phyloP scores from a whole-genome alignment of 148 eudicot genomes.

The Rhododendron vialii region DNA sequence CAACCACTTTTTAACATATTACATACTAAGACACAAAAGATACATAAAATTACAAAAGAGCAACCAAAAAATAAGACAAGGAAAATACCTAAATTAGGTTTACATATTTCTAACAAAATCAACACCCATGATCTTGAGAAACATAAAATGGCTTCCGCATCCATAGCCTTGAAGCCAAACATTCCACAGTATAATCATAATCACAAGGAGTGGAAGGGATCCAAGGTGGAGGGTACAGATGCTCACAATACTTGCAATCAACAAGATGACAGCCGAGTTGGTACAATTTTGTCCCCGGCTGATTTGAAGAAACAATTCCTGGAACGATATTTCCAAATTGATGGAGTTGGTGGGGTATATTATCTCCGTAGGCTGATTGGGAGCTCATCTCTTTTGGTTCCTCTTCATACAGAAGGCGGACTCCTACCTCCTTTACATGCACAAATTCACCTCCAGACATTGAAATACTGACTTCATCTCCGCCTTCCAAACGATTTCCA shows the following conservation, averaged over 20 bases:
- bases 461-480: neutral
- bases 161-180: neutral
- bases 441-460: neutral
- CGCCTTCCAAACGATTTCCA: neutral
- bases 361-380: neutral
- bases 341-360: neutral
- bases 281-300: neutral
- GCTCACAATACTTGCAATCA: neutral
- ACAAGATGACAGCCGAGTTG: neutral
- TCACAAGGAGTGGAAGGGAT: neutral
- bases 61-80: too few relatives aligned
- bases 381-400: neutral
- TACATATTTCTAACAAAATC: neutral
- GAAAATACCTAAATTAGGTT: too few relatives aligned
- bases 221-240: neutral
- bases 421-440: neutral
- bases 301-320: neutral
- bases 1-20: too few relatives aligned
- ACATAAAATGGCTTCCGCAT: neutral
- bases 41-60: too few relatives aligned
- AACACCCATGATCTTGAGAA: neutral
- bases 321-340: neutral
- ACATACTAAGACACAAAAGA: too few relatives aligned
- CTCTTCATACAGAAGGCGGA: neutral
- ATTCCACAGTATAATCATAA: neutral